These are phyloP conservation scores for Zizania latifolia DNA, from an alignment of 176 grass and related monocot genomes.

Conservation along the genomic window DNA sequence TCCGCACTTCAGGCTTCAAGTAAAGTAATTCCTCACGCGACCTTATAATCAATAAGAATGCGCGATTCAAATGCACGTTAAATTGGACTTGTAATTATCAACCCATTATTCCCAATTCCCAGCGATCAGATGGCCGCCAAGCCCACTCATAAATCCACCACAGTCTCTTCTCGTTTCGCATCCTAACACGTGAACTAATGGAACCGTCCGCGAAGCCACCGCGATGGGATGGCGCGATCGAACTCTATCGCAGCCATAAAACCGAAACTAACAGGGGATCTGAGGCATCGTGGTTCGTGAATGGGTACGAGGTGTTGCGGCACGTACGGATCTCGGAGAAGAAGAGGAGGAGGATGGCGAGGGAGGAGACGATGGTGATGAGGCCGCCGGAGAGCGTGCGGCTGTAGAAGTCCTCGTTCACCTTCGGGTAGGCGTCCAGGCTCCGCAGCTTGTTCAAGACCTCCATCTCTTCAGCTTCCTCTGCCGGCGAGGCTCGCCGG, in stretches of 20 bases:
- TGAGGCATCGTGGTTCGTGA: background rate
- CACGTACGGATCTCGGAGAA: constrained; percentile 95
- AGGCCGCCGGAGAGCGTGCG: constrained; percentile 90
- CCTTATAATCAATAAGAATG: background rate
- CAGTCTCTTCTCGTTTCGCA: background rate
- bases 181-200: background rate
- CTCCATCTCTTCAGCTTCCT: constrained; percentile 53
- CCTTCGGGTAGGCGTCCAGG: constrained; percentile 97
- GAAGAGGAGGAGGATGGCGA: constrained; percentile 87
- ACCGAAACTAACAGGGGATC: constrained; percentile 12
- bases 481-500: constrained; percentile 19
- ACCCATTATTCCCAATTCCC: background rate
- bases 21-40: background rate
- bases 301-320: background rate
- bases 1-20: background rate
- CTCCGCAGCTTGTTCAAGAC: constrained; percentile 75
- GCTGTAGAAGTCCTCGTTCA: constrained; percentile 99
- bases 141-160: background rate
- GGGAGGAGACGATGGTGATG: constrained; percentile 82
- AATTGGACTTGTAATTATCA: background rate
- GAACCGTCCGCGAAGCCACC: background rate
- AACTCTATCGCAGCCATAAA: background rate
- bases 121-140: background rate
- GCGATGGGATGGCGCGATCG: background rate
- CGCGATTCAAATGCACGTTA: background rate